Evolutionary conservation across 1,284 basidiomycete genomes (phyloP).

Genomic region (Cryptococcus floricola): DNA sequence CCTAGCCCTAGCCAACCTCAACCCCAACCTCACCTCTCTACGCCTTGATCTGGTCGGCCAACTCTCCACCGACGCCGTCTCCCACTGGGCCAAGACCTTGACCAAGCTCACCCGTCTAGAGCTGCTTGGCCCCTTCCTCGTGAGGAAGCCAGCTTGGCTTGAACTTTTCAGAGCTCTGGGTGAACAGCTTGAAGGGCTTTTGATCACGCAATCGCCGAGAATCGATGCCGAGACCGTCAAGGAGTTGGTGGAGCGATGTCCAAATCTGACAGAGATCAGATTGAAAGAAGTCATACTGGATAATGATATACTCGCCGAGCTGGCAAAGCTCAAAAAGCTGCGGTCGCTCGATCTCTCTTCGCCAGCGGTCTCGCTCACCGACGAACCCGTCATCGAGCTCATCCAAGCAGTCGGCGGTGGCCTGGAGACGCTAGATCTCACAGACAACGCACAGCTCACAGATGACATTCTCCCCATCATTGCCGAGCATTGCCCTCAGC

Average conservation of each 20-base stretch:
- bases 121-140: constrained; percentile 84
- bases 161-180: constrained; percentile 65
- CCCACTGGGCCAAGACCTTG: constrained; percentile 62
- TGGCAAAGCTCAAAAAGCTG: constrained; percentile 51
- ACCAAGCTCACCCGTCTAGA: constrained; percentile 67
- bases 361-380: constrained; percentile 51
- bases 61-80: constrained; percentile 66
- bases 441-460: constrained; percentile 59
- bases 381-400: constrained; percentile 59
- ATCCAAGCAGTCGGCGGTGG: constrained; percentile 55
- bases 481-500: constrained; percentile 53
- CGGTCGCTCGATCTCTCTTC: constrained; percentile 39
- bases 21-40: constrained; percentile 71
- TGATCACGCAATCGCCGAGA: constrained; percentile 80
- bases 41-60: constrained; percentile 85
- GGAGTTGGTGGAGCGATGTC: constrained; percentile 62
- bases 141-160: constrained; percentile 71
- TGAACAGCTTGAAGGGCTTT: constrained; percentile 65
- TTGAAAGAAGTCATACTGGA: constrained; percentile 71
- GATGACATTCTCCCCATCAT: constrained; percentile 62
- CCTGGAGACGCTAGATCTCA: constrained; percentile 61
- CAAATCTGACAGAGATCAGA: constrained; percentile 64
- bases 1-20: constrained; percentile 66
- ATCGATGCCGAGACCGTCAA: constrained; percentile 72
- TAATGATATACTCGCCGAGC: constrained; percentile 60